These are phyloP conservation scores for Erythrobasidium yunnanense DNA, from an alignment of 768 basidiomycete species.

Conservation along the genomic window DNA sequence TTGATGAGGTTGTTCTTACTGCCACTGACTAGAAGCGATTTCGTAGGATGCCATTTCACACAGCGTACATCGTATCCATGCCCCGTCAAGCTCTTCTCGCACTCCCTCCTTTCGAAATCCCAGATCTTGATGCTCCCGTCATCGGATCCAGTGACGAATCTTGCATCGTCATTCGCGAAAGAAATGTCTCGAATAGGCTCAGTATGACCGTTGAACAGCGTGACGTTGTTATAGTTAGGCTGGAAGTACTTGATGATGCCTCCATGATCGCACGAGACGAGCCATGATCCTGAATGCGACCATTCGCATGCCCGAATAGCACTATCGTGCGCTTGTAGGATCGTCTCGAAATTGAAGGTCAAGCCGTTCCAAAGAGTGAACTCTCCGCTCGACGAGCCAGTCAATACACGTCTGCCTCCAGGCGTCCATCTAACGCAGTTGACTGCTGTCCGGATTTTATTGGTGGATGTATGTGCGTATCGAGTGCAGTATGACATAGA, in stretches of 20 bases:
- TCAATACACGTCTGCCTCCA: conserved; percentile 81
- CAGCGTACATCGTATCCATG: conserved; percentile 99
- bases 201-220: conserved; percentile 83
- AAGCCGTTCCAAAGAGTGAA: conserved; percentile 98
- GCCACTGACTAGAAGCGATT: conserved; percentile 85
- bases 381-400: conserved; percentile 91
- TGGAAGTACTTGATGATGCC: conserved; percentile 98
- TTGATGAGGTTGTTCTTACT: conserved; percentile 98
- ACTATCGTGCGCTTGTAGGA: conserved; percentile 81
- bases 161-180: conserved; percentile 80
- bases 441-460: conserved; percentile 94
- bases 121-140: conserved; percentile 90
- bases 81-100: conserved; percentile 81
- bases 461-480: conserved; percentile 95
- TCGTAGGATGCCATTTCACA: conserved; percentile 96
- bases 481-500: conserved; percentile 92
- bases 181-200: conserved; percentile 84
- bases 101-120: conserved; percentile 81
- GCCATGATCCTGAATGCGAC: conserved; percentile 83
- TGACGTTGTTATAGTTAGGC: conserved; percentile 96
- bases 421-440: conserved; percentile 97
- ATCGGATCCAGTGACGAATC: conserved; percentile 90
- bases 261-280: conserved; percentile 81
- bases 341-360: conserved; percentile 99
- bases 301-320: conserved; percentile 82